These are phyloP conservation scores for Euphorbia corollata DNA, from an alignment of 441 rosid species.

Conservation along the genomic window DNA sequence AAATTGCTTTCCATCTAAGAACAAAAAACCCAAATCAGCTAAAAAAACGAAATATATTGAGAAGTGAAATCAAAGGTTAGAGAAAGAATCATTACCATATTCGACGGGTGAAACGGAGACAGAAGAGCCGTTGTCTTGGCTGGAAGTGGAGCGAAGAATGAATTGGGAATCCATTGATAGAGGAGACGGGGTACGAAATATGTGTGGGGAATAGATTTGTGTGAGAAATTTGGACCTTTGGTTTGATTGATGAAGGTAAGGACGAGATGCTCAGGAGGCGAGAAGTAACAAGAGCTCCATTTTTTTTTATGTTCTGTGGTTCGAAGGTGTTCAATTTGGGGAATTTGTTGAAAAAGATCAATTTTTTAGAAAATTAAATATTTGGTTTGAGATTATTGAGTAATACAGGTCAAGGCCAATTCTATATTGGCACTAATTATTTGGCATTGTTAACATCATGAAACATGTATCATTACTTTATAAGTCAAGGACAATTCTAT, in stretches of 20 bases:
- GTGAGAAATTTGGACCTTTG: constrained; percentile 15
- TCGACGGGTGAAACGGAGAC: constrained; percentile 11
- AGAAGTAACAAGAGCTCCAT: constrained; percentile 14
- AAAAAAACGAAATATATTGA: neutral
- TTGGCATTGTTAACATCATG: too few relatives aligned
- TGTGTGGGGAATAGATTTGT: constrained; percentile 1
- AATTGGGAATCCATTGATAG: constrained; percentile 27
- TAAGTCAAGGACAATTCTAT: too few relatives aligned
- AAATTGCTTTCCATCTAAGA: constrained; percentile 17
- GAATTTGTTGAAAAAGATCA: too few relatives aligned
- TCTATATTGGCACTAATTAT: too few relatives aligned
- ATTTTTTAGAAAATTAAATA: too few relatives aligned
- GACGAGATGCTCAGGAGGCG: constrained; percentile 7
- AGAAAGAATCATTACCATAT: neutral
- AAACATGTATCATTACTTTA: too few relatives aligned
- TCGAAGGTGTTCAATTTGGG: too few relatives aligned
- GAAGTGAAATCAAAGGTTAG: neutral
- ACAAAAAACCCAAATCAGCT: constrained; percentile 8
- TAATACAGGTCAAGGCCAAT: too few relatives aligned
- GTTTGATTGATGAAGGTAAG: constrained; percentile 14
- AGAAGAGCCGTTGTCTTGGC: constrained; percentile 31
- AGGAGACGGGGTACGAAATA: constrained; percentile 4
- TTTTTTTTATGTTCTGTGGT: neutral
- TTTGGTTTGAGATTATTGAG: too few relatives aligned
- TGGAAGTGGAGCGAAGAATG: constrained; percentile 27